phyloP scores from a whole-genome alignment of 1,284 basidiomycete genomes.

The Pseudomicrostroma phylloplanum region DNA sequence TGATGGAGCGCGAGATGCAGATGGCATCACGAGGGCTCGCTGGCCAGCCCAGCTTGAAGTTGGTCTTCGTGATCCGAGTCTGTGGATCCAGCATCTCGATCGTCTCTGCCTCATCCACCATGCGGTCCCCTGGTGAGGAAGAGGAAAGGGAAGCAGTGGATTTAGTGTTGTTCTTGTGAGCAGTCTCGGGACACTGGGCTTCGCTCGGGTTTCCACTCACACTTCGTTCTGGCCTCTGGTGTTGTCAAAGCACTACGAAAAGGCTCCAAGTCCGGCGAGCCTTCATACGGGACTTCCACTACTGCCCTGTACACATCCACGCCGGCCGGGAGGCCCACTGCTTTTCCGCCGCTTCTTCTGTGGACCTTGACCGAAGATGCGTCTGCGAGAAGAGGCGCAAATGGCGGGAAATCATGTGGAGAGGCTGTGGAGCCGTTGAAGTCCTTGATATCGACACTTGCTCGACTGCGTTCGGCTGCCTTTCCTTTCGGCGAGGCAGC shows the following conservation, averaged over 20 bases:
- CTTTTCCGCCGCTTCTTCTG: slow-evolving; percentile 40
- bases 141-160: background rate
- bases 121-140: slow-evolving; percentile 65
- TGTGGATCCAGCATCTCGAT: slow-evolving; percentile 79
- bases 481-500: slow-evolving; percentile 9
- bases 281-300: slow-evolving; percentile 66
- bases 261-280: slow-evolving; percentile 63
- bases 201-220: slow-evolving; percentile 33
- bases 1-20: slow-evolving; percentile 25
- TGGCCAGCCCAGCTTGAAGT: slow-evolving; percentile 90
- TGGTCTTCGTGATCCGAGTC: slow-evolving; percentile 79
- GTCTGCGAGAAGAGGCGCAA: slow-evolving; percentile 10
- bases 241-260: slow-evolving; percentile 78
- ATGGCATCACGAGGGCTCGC: slow-evolving; percentile 60
- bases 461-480: background rate
- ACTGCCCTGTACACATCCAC: slow-evolving; percentile 78
- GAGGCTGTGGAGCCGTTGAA: background rate
- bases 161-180: background rate
- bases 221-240: slow-evolving; percentile 75
- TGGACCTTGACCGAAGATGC: slow-evolving; percentile 51
- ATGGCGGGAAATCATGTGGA: background rate
- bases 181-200: background rate
- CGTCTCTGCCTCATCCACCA: slow-evolving; percentile 75
- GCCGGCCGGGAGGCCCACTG: slow-evolving; percentile 42
- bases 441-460: slow-evolving; percentile 2